Conservation (phyloP, 208 protist species). For the Crithidia expoeki region DNA sequence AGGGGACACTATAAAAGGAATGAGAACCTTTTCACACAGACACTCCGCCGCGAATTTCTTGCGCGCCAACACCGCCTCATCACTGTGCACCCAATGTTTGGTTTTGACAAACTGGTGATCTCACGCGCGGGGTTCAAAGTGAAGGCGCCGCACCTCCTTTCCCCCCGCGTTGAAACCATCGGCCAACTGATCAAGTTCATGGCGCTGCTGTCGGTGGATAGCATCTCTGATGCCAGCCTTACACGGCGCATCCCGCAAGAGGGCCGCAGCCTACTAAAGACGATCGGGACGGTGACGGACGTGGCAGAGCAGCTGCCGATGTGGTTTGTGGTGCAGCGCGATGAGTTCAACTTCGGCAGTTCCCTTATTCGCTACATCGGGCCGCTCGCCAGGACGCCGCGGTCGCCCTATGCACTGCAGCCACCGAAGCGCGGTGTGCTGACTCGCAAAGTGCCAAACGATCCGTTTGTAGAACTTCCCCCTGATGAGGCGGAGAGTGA, state of each 20-base stretch:
- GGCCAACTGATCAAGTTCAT: slow-evolving; percentile 68
- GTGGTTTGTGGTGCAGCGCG: slow-evolving; percentile 80
- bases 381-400: slow-evolving; percentile 15
- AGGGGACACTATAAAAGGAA: not conserved
- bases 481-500: slow-evolving; percentile 4
- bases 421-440: slow-evolving; percentile 11
- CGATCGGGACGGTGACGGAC: slow-evolving; percentile 47
- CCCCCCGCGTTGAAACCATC: slow-evolving; percentile 45
- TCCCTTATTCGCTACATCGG: slow-evolving; percentile 86
- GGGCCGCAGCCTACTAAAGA: slow-evolving; percentile 47
- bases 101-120: slow-evolving; percentile 37
- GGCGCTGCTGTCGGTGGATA: slow-evolving; percentile 58
- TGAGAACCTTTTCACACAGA: not conserved
- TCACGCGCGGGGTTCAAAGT: slow-evolving; percentile 33
- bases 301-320: slow-evolving; percentile 76
- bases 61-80: slow-evolving; percentile 21
- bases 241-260: slow-evolving; percentile 49
- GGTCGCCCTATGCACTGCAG: slow-evolving; percentile 19
- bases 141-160: slow-evolving; percentile 38
- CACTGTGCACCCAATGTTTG: slow-evolving; percentile 31
- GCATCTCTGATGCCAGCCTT: slow-evolving; percentile 46
- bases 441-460: slow-evolving; percentile 36
- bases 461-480: slow-evolving; percentile 28
- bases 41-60: slow-evolving; percentile 44
- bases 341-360: slow-evolving; percentile 34